A percentile compares a stretch with the other conserved stretches of the same genome.
Conservation (phyloP, 768 basidiomycete species). For the Lanmaoa pseudosensibilis region DNA sequence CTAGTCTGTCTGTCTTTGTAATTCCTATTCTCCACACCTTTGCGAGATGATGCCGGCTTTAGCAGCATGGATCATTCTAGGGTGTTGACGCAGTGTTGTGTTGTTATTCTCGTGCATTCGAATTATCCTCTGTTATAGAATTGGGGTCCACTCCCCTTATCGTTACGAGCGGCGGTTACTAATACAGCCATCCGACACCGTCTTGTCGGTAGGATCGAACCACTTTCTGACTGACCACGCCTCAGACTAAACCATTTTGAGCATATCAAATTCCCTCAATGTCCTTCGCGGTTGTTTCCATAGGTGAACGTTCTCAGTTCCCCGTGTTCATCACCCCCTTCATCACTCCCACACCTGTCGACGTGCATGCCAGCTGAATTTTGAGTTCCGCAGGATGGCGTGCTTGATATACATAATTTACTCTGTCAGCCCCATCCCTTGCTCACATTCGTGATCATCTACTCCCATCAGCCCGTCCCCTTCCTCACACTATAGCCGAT, state of each 20-base stretch:
- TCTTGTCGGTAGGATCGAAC: background rate
- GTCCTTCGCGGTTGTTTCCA: background rate
- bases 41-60: background rate
- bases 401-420: background rate
- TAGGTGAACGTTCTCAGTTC: slow-evolving; percentile 6
- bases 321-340: slow-evolving; percentile 10
- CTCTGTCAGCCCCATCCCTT: background rate
- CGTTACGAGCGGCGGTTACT: background rate
- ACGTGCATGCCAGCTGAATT: background rate
- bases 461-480: background rate
- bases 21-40: background rate
- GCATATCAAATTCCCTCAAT: slow-evolving; percentile 9
- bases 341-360: slow-evolving; percentile 19
- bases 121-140: background rate
- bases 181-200: background rate
- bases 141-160: background rate
- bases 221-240: slow-evolving; percentile 3
- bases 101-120: background rate
- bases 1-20: slow-evolving; percentile 10
- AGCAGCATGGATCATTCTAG: background rate
- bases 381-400: slow-evolving; percentile 1
- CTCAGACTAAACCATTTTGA: slow-evolving; percentile 20
- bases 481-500: slow-evolving; percentile 4
- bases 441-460: background rate
- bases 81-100: background rate